phyloP scores from a whole-genome alignment of 495 filamentous ascomycete species.

The Podospora appendiculata region DNA sequence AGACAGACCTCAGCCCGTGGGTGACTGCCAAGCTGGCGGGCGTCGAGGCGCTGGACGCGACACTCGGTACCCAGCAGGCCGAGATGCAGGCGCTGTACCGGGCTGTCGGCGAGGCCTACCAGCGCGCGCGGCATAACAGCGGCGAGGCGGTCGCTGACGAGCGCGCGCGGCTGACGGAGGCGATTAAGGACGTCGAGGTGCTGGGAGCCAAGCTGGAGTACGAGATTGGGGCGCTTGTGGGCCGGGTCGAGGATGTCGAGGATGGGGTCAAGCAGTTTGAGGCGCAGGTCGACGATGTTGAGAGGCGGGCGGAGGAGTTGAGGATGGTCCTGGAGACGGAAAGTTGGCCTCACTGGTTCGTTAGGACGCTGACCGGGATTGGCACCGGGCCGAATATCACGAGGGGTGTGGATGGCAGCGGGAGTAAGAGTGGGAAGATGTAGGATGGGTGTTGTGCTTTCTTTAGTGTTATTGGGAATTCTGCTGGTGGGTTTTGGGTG shows the following conservation, averaged over 20 bases:
- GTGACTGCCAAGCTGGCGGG: constrained; percentile 53
- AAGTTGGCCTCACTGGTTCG: constrained; percentile 52
- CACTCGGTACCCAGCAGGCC: constrained; percentile 51
- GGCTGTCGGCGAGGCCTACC: constrained; percentile 57
- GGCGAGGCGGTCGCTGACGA: constrained; percentile 63
- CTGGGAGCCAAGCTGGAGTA: constrained; percentile 88
- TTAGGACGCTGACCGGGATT: constrained; percentile 51
- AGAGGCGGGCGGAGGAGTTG: constrained; percentile 65
- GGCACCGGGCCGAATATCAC: constrained; percentile 50
- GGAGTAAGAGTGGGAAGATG: no score
- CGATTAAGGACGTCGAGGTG: constrained; percentile 72
- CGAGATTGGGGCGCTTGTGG: constrained; percentile 72
- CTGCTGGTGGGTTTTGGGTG: no score
- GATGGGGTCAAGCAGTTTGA: constrained; percentile 75
- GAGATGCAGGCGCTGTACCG: constrained; percentile 62
- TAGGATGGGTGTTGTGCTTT: no score
- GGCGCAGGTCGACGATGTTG: constrained; percentile 69
- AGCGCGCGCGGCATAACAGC: constrained; percentile 54
- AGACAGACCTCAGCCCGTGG: constrained; percentile 53
- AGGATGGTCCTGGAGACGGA: constrained; percentile 56
- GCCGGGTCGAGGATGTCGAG: constrained; percentile 83
- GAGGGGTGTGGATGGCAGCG: constrained; percentile 11
- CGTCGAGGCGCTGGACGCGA: constrained; percentile 56
- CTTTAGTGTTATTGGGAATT: no score
- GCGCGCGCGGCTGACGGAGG: constrained; percentile 58